These are phyloP conservation scores for Pichia scutulata DNA, from an alignment of 805 yeast genomes.

Conservation along the genomic window DNA sequence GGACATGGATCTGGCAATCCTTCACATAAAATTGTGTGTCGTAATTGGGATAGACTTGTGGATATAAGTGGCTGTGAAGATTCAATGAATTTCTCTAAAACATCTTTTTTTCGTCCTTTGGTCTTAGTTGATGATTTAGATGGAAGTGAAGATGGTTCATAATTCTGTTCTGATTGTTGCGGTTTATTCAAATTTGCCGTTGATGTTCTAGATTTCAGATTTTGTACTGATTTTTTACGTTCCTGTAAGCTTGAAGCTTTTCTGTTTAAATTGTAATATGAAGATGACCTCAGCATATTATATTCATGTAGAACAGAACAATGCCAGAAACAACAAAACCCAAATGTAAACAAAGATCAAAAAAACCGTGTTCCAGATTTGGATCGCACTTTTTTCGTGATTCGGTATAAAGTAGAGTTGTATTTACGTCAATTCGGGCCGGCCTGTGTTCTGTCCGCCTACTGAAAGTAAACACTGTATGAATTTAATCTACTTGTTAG, in stretches of 20 bases:
- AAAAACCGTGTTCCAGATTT: not conserved
- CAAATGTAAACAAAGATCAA: not conserved
- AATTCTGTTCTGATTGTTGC: not conserved
- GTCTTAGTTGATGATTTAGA: constrained; percentile 7
- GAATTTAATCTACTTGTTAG: too few species aligned
- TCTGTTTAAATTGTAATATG: constrained; percentile 2
- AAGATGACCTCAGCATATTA: not conserved
- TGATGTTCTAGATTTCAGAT: not conserved
- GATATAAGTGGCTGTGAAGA: constrained; percentile 38
- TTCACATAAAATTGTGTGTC: constrained; percentile 44
- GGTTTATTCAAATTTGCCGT: not conserved
- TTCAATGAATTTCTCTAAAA: constrained; percentile 43
- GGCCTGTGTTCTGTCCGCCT: too few species aligned
- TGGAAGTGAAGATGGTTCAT: not conserved
- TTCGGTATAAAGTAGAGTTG: too few species aligned
- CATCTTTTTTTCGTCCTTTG: constrained; percentile 41
- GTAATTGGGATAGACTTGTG: constrained; percentile 44
- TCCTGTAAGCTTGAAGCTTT: not conserved
- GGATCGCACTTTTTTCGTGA: not conserved
- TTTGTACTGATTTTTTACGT: constrained; percentile 4
- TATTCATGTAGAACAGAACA: too few species aligned
- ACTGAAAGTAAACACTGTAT: too few species aligned
- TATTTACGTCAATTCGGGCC: too few species aligned
- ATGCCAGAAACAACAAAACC: not conserved
- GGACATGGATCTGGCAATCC: constrained; percentile 42